Percentiles rank a stretch among this genome's conserved stretches.
These are phyloP conservation scores for Xenosphaeropsis pyriputrescens DNA, from an alignment of 2,329 filamentous ascomycete genomes.

Conservation along the genomic window DNA sequence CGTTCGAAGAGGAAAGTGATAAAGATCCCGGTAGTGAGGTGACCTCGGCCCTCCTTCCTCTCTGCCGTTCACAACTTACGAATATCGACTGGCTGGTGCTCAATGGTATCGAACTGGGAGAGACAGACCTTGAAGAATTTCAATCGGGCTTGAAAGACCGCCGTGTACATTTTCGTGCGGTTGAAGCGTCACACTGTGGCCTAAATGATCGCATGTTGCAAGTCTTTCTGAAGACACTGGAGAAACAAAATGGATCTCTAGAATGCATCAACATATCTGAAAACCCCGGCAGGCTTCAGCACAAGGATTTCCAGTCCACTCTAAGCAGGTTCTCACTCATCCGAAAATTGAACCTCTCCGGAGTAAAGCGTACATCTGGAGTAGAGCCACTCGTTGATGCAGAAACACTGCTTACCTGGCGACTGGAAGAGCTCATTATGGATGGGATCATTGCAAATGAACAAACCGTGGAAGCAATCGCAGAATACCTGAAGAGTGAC, in stretches of 20 bases:
- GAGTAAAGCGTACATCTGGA: slow-evolving; percentile 47
- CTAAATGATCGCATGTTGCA: slow-evolving; percentile 41
- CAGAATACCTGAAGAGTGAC: slow-evolving; percentile 45
- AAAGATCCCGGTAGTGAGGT: slow-evolving; percentile 54
- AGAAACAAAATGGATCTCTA: slow-evolving; percentile 49
- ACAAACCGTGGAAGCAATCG: slow-evolving; percentile 48
- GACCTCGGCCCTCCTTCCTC: slow-evolving; percentile 51
- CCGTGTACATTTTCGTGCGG: slow-evolving; percentile 47
- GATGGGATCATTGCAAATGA: slow-evolving; percentile 25
- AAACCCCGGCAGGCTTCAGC: slow-evolving; percentile 48
- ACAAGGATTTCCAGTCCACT: slow-evolving; percentile 48
- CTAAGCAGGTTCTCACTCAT: slow-evolving; percentile 53
- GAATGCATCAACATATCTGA: slow-evolving; percentile 54
- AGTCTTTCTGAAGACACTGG: slow-evolving; percentile 46
- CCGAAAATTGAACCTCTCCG: slow-evolving; percentile 49
- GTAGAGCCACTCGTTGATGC: slow-evolving; percentile 47
- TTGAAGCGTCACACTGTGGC: slow-evolving; percentile 52
- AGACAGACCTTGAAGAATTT: slow-evolving; percentile 50
- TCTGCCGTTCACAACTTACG: slow-evolving; percentile 51
- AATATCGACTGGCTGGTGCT: slow-evolving; percentile 58
- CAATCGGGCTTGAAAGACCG: slow-evolving; percentile 54
- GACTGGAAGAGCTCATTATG: slow-evolving; percentile 47
- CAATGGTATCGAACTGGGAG: slow-evolving; percentile 54
- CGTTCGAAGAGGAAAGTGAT: slow-evolving; percentile 28
- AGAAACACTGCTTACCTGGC: slow-evolving; percentile 53